Evolutionary conservation across 768 basidiomycete genomes (phyloP).

Genomic region (Pisolithus tinctorius): DNA sequence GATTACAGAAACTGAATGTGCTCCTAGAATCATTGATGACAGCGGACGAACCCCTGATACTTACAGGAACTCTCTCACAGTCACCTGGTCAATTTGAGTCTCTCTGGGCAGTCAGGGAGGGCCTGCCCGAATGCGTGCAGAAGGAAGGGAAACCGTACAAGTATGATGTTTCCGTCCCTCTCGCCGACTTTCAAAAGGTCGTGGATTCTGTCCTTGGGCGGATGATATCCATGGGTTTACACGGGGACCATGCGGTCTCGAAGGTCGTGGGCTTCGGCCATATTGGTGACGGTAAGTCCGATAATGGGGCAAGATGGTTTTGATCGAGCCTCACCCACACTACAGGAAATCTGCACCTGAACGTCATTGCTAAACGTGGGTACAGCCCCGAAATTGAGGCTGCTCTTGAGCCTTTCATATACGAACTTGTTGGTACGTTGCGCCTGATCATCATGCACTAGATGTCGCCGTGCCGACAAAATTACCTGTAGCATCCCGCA

Average conservation of each 20-base stretch:
- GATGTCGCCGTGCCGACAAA: background rate
- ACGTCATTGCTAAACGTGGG: conserved; percentile 67
- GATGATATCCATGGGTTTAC: conserved; percentile 59
- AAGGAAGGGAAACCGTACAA: conserved; percentile 97
- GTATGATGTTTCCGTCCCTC: conserved; percentile 90
- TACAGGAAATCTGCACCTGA: conserved; percentile 88
- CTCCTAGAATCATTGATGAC: conserved; percentile 76
- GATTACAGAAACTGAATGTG: conserved; percentile 71
- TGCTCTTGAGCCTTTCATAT: conserved; percentile 91
- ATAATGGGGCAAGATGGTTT: too few relatives aligned
- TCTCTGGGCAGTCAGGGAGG: conserved; percentile 89
- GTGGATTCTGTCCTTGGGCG: conserved; percentile 76
- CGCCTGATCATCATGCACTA: background rate
- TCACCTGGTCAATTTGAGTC: conserved; percentile 84
- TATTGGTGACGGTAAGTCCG: conserved; percentile 81
- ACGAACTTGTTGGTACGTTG: conserved; percentile 76
- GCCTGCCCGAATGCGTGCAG: conserved; percentile 84
- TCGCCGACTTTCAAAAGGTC: conserved; percentile 78
- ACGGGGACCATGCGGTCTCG: conserved; percentile 69
- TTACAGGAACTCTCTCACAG: conserved; percentile 88
- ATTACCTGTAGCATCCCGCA: conserved; percentile 51
- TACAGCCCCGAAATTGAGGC: conserved; percentile 81
- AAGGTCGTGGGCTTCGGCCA: conserved; percentile 93
- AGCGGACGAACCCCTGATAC: conserved; percentile 69
- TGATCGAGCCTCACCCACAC: conserved; percentile 1